These are phyloP conservation scores for Lipomyces yamanashiensis DNA, from an alignment of 805 yeast species.

Conservation along the genomic window DNA sequence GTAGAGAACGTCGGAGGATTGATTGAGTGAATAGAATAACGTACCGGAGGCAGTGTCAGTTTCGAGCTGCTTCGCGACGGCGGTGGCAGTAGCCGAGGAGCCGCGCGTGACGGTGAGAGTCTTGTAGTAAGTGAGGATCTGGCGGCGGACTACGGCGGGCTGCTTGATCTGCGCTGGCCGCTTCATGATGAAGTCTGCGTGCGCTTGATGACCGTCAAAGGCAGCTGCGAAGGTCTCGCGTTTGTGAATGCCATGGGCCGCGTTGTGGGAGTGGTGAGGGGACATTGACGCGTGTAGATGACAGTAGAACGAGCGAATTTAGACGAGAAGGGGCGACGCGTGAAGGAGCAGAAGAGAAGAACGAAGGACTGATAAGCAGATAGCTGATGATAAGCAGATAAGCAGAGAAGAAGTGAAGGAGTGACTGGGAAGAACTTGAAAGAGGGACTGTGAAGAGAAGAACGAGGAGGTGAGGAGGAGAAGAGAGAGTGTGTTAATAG, in stretches of 20 bases:
- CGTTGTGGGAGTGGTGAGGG: constrained; percentile 17
- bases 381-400: no score
- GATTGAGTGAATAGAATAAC: not conserved
- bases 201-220: constrained; percentile 11
- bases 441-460: not conserved
- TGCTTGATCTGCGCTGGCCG: constrained; percentile 6
- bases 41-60: not conserved
- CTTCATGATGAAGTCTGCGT: constrained; percentile 8
- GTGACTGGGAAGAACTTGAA: not conserved
- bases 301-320: not conserved
- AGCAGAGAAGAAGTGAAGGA: not conserved
- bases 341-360: not conserved
- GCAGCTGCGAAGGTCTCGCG: constrained; percentile 10
- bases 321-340: not conserved
- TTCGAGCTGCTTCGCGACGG: not conserved
- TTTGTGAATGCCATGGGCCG: not conserved
- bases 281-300: constrained; percentile 5
- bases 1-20: not conserved
- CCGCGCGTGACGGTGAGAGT: constrained; percentile 30
- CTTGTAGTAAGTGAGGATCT: constrained; percentile 29
- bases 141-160: constrained; percentile 27
- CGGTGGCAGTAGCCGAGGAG: constrained; percentile 18
- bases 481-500: not conserved
- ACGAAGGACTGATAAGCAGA: not conserved
- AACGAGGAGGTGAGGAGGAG: not conserved